Conservation (phyloP, 2,329 filamentous ascomycete species). For the Drechslerella coelobrocha region DNA sequence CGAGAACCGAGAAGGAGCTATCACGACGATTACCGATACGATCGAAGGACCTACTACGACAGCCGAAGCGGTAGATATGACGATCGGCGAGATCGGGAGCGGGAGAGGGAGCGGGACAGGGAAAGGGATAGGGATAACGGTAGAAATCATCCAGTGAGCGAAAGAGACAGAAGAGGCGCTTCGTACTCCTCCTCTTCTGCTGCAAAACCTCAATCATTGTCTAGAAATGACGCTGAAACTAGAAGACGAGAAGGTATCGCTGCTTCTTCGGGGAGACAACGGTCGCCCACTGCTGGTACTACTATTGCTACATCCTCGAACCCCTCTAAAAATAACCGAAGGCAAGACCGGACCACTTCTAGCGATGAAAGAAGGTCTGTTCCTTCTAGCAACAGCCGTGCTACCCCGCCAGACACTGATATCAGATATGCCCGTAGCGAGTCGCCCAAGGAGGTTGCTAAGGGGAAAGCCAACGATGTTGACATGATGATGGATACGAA, state of each 20-base stretch:
- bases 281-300: constrained; percentile 51
- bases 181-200: constrained; percentile 63
- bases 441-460: constrained; percentile 40
- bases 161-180: constrained; percentile 65
- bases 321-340: constrained; percentile 27
- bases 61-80: constrained; percentile 36
- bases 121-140: constrained; percentile 61
- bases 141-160: constrained; percentile 69
- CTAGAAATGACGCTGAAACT: constrained; percentile 73
- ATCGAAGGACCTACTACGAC: constrained; percentile 52
- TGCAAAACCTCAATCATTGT: constrained; percentile 60
- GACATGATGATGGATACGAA: constrained; percentile 61
- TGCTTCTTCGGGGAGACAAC: constrained; percentile 59
- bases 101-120: constrained; percentile 55
- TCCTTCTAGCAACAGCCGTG: constrained; percentile 20
- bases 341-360: constrained; percentile 16
- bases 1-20: constrained; percentile 51
- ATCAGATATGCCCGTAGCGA: constrained; percentile 45
- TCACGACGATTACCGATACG: constrained; percentile 53
- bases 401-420: constrained; percentile 47
- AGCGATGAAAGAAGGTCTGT: constrained; percentile 50
- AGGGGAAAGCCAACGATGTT: constrained; percentile 53
- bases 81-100: constrained; percentile 50
- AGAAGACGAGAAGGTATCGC: constrained; percentile 66
- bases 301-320: constrained; percentile 23